Evolutionary conservation across 2,329 filamentous ascomycete species (phyloP).

Genomic region (Penicillium sp.): DNA sequence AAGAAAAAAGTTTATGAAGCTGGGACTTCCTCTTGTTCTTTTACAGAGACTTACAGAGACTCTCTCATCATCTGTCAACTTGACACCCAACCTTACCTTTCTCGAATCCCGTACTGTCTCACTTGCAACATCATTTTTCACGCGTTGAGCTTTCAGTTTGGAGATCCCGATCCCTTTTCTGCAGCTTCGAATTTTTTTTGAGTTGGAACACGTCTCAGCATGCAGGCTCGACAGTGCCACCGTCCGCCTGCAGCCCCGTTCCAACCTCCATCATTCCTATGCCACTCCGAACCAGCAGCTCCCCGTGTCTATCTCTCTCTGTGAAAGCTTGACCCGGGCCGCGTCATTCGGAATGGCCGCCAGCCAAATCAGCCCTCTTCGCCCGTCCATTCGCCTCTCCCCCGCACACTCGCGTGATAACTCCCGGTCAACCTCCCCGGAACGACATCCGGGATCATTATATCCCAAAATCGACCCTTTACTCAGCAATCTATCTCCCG

Average conservation of each 20-base stretch:
- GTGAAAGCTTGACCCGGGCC: slow-evolving; percentile 19
- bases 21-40: neutral
- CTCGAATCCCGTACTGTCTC: neutral
- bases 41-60: neutral
- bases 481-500: slow-evolving; percentile 50
- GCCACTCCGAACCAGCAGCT: slow-evolving; percentile 16
- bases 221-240: slow-evolving; percentile 32
- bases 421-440: slow-evolving; percentile 36
- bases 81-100: neutral
- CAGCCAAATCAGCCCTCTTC: slow-evolving; percentile 29
- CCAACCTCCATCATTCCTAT: slow-evolving; percentile 28
- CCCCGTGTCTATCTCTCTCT: slow-evolving; percentile 17
- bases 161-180: neutral
- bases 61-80: neutral
- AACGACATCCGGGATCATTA: slow-evolving; percentile 33
- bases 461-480: slow-evolving; percentile 44
- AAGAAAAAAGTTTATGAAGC: neutral
- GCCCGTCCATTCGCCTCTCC: slow-evolving; percentile 27
- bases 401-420: slow-evolving; percentile 26
- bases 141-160: neutral
- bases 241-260: slow-evolving; percentile 23
- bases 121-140: slow-evolving; percentile 3
- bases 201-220: slow-evolving; percentile 32
- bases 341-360: slow-evolving; percentile 28
- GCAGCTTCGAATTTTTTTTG: slow-evolving; percentile 7